Evolutionary conservation across 371 early-diverging fungal species (phyloP), one percentile per base, ranked within the genome.

Genomic region (Mucor racemosus): DNA sequence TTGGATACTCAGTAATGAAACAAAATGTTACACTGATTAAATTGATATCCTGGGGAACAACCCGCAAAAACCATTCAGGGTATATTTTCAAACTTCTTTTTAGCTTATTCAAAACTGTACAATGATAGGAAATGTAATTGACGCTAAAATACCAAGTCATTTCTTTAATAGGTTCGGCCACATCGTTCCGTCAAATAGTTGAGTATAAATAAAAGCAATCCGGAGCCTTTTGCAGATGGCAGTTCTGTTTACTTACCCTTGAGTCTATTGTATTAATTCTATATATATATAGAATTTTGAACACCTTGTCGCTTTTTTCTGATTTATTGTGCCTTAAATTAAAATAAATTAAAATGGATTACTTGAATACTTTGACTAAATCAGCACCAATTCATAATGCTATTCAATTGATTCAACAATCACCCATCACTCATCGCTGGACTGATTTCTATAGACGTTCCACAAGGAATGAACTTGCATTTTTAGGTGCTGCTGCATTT

Each of bases 401-500:
- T 26, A 11, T 69, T 13, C n/a, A 48, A 40, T 10, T 65, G 8
- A 44, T 65, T 14, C 46, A 56, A 15, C 69, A 57, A 48, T 21
- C 60, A 4, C 69, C 60, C 26, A 21, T 55, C 38, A 17, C 48
- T 36, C 61, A 69, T 31, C 17, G 15, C 3, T 40, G 65, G n/a
- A 38, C 10, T 6, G 10, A 64, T 31, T 61, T 74, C 17, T 76
- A 72, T 46, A 44, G 44, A 3, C 75, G 73, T 19, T 75, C 78
- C 19, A 60, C 65, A 15, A 73, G 73, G 34, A 75, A 69, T 15
- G 76, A 78, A 31, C 65, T 70, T 2, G 21, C 66, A 1, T 19
- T 78, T 14, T 4, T 75, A 3, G 72, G 76, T 26, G 71, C 73
- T 36, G 72, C 76, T 5, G 58, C 76, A 11, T 73, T 78, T 34